Percentiles rank a stretch among this genome's conserved stretches.
Conservation (phyloP, 805 yeast species). For the Kluyveromyces aestuarii region DNA sequence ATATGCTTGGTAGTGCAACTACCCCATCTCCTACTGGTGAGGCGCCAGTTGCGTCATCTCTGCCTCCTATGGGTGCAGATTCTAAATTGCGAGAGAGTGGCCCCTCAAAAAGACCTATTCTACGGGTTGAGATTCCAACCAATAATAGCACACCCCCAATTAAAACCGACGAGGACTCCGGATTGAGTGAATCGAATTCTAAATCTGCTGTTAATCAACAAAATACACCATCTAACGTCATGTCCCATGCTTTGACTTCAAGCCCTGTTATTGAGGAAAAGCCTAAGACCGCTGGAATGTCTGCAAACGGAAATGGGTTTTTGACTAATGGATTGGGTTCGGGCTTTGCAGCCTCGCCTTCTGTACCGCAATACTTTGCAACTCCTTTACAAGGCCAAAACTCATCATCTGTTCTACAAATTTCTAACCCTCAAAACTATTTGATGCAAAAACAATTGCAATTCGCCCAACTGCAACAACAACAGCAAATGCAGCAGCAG, state of each 20-base stretch:
- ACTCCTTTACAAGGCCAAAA: slow-evolving; percentile 25
- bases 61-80: slow-evolving; percentile 8
- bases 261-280: slow-evolving; percentile 2
- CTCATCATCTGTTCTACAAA: slow-evolving; percentile 18
- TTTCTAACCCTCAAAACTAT: slow-evolving; percentile 10
- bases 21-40: slow-evolving; percentile 11
- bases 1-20: background rate
- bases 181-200: slow-evolving; percentile 15
- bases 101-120: slow-evolving; percentile 39
- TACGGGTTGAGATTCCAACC: slow-evolving; percentile 58
- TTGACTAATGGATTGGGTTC: slow-evolving; percentile 19
- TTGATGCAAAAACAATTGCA: slow-evolving; percentile 15
- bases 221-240: background rate
- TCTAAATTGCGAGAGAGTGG: slow-evolving; percentile 10
- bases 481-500: slow-evolving; percentile 10
- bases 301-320: slow-evolving; percentile 3
- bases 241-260: slow-evolving; percentile 1
- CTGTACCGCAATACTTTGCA: slow-evolving; percentile 26
- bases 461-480: slow-evolving; percentile 16
- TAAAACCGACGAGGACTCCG: slow-evolving; percentile 29
- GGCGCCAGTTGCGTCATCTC: slow-evolving; percentile 11
- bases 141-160: slow-evolving; percentile 29
- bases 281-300: background rate
- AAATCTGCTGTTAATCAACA: background rate
- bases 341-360: slow-evolving; percentile 22